Evolutionary conservation across 169 alveolate species (phyloP).

Genomic region (Theileria orientalis): DNA sequence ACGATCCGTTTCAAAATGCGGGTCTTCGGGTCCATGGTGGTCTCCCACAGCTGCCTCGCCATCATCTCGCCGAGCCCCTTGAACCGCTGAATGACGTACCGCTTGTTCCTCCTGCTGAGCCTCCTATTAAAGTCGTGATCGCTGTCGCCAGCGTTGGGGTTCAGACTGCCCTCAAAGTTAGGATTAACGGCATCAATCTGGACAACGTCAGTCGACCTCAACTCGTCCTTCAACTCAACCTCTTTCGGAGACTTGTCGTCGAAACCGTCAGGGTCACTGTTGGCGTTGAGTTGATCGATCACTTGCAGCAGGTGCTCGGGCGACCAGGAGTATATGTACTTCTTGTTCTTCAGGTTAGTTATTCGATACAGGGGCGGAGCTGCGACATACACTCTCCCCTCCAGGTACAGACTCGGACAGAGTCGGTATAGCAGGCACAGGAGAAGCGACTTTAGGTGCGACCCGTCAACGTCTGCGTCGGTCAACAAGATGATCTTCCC

Average conservation of each 20-base stretch:
- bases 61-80: conserved; percentile 86
- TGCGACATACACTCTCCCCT: conserved; percentile 77
- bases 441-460: conserved; percentile 74
- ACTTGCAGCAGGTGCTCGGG: conserved; percentile 32
- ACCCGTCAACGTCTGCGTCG: conserved; percentile 86
- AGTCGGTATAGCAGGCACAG: conserved; percentile 74
- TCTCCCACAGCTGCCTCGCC: conserved; percentile 81
- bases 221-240: conserved; percentile 3
- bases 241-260: neutral
- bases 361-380: conserved; percentile 80
- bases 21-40: conserved; percentile 80
- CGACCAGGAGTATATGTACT: conserved; percentile 64
- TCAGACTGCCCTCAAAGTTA: neutral
- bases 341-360: conserved; percentile 54
- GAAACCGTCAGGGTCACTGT: neutral
- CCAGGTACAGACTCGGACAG: conserved; percentile 66
- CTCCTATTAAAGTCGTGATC: neutral
- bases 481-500: conserved; percentile 78
- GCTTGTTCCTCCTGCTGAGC: conserved; percentile 4
- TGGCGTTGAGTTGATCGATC: conserved; percentile 3
- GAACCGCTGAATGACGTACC: conserved; percentile 72
- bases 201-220: too few species aligned
- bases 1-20: conserved; percentile 72
- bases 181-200: neutral
- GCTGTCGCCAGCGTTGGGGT: neutral